Base-by-base conservation (phyloP, 1,284 basidiomycete genomes). In the Anthracocystis panici-leucophaei region DNA sequence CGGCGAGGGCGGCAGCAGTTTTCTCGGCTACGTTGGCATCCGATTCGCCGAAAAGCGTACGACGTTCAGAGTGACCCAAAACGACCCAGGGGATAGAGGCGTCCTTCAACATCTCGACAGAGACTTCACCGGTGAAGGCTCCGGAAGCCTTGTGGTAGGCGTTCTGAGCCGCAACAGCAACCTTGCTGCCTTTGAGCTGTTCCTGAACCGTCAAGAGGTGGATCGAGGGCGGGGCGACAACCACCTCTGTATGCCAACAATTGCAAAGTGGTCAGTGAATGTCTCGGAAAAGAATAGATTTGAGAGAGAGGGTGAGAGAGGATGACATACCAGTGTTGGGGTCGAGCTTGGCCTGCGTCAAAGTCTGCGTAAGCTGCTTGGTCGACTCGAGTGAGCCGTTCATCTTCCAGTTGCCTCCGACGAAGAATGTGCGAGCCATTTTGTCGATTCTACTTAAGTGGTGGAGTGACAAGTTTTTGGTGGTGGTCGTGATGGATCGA, bases 11-110 rank as follows among this genome's bases (percentile, higher is more conserved):
- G n/a, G 87, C 86, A 12, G 71, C 55, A 72, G 93, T 94, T 89
- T 98, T 99, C 73, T 90, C 88, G 18, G 93, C 95, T 68, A 98
- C 91, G 60, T 92, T 81, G 68, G 90, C 90, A 75, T 94, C 94
- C 23, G 90, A 89, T 86, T 99, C 97, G 85, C 91, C 89, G 89
- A 99, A 99, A 77, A 97, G 87, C 5, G 92, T 92, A 65, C 96
- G 92, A 78, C 97, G 92, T 87, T 99, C 97, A 51, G 95, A 97
- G 89, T 99, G 96, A 90, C 95, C 96, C 66, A 98, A 90, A 86
- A 99, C 93, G 78, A 97, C 95, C 87, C 93, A 98, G 65, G 93
- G 92, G 77, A 98, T 90, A 4, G 88, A 88, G 20, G 93, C 92
- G 84, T 98, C 94, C 65, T 89, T 89, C 82, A 98, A 90, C 87